Base-by-base conservation (phyloP, 2,329 filamentous ascomycete species). In the Claviceps sp. region DNA sequence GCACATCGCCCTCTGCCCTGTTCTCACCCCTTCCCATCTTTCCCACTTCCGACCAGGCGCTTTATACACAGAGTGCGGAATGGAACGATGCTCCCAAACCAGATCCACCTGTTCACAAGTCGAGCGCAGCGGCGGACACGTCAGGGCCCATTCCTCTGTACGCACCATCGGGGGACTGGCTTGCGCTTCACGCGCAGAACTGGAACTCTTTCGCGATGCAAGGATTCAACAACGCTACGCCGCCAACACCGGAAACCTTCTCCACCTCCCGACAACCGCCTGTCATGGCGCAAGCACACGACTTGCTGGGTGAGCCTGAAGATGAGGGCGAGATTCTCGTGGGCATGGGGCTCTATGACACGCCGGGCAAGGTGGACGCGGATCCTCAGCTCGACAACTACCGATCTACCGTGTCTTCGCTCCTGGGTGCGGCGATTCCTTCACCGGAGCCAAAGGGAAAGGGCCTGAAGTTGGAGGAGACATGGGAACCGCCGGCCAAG, bases 301-400 rank as follows among this genome's bases (percentile, higher is more conserved):
- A 75, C 52, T 58, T 74, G 5, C 65, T 79, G 24, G 73, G 76
- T 36, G 73, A 79, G 41, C 62, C 69, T 11, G 72, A 78, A 47
- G 79, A 80, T 30, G 79, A 79, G 46, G 84, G 81, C 40, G 85
- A 89, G 60, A 84, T 89, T 54, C 74, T 91, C 1, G 76, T 89
- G n/a, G 87, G 87, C 20, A 84, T 93, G 77, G 87, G 87, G 0
- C 76, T 93, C 0, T 93, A 93, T 65, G 87, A 89, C 60, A 71
- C 78, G 4, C 85, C 85, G 0, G 83, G 82, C 52, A 77, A 78
- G 60, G 60, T 66, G 43, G 66, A 73, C 7, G 67, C 70, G 20
- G 75, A 77, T 52, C 69, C 73, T 34, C 69, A 73, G 49, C 63
- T 78, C 51, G 69, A 79, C 65, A 73, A 77, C 67, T 74, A 81